Evolutionary conservation across 441 rosid species (phyloP).

Genomic region (Capsella rubella): DNA sequence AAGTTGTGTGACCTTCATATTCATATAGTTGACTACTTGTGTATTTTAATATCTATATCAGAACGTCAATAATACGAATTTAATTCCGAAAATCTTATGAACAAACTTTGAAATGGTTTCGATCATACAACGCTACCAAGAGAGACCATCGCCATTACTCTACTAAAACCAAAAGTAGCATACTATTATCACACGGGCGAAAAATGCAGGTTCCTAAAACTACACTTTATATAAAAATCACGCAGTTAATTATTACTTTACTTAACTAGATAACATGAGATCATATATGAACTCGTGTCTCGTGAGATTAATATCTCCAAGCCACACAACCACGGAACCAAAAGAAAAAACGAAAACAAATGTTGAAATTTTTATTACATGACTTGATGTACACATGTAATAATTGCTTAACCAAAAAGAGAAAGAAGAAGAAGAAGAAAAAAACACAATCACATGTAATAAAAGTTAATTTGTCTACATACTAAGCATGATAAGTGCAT

Average conservation of each 20-base stretch:
- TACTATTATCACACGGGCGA: not conserved
- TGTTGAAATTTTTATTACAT: not conserved
- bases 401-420: too few species aligned
- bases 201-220: not conserved
- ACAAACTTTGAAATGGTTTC: not conserved
- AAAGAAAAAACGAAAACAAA: not conserved
- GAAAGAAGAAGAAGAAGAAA: too few species aligned
- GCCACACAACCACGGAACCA: not conserved
- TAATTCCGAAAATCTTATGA: conserved; percentile 6
- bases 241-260: not conserved
- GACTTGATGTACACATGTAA: not conserved
- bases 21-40: not conserved
- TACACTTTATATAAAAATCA: not conserved
- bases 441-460: not conserved
- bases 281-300: not conserved
- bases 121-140: not conserved
- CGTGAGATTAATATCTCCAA: not conserved
- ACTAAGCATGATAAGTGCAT: not conserved
- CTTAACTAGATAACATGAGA: not conserved
- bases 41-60: not conserved
- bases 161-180: not conserved
- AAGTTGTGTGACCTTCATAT: not conserved
- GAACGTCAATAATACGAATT: not conserved
- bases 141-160: not conserved
- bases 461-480: not conserved